These are phyloP conservation scores for Striga hermonthica DNA, from an alignment of 305 asterid species.

Conservation along the genomic window DNA sequence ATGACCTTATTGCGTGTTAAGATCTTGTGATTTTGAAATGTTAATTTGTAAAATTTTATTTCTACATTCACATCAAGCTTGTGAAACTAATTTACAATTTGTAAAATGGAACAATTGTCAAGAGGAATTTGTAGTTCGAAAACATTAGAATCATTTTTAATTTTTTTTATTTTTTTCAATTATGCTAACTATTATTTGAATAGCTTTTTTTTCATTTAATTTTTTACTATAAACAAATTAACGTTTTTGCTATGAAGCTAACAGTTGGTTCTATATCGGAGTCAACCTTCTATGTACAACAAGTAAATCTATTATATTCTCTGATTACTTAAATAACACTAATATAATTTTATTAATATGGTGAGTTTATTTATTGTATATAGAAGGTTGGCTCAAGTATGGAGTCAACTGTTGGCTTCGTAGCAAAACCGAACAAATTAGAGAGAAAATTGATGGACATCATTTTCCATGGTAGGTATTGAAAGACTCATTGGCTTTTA, in stretches of 20 bases:
- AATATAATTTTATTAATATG: too few species aligned
- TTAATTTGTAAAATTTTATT: too few species aligned
- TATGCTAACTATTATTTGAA: background rate
- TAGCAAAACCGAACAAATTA: background rate
- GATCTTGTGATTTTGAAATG: background rate
- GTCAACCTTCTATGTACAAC: too few species aligned
- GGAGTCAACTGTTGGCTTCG: background rate
- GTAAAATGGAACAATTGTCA: background rate
- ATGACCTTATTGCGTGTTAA: background rate
- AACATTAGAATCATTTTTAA: too few species aligned
- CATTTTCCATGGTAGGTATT: constrained; percentile 55
- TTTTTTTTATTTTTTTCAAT: background rate
- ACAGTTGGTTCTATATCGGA: too few species aligned
- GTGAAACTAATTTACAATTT: background rate
- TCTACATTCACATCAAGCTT: background rate
- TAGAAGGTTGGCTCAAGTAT: too few species aligned
- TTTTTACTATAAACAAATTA: background rate
- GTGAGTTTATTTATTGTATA: too few species aligned
- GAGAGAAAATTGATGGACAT: constrained; percentile 11
- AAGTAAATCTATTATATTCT: too few species aligned
- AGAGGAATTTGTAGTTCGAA: background rate
- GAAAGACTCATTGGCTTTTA: constrained; percentile 38
- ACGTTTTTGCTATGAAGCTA: too few species aligned
- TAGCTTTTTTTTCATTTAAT: background rate
- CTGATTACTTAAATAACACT: too few species aligned